phyloP scores from a whole-genome alignment of 306 rosid species.

The Quercus parvula region DNA sequence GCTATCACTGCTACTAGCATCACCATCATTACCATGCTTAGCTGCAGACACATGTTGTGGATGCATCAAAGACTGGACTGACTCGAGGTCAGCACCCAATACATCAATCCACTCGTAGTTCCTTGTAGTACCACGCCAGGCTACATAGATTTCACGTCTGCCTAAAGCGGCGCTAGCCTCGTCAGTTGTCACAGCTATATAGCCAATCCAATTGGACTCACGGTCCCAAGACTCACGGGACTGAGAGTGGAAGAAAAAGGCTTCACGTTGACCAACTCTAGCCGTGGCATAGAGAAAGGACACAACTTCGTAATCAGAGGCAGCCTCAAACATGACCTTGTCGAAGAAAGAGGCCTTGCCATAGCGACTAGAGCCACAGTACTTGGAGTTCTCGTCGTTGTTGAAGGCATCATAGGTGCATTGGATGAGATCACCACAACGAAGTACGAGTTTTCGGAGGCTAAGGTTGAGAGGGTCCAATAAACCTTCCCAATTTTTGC shows the following conservation, averaged over 20 bases:
- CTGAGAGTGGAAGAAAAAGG: conserved; percentile 46
- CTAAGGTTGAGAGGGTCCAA: conserved; percentile 47
- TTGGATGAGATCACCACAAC: conserved; percentile 59
- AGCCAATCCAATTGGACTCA: conserved; percentile 77
- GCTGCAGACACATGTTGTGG: neutral
- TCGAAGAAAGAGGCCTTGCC: conserved; percentile 53
- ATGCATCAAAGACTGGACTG: conserved; percentile 21
- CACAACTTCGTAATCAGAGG: conserved; percentile 31
- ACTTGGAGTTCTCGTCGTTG: conserved; percentile 58
- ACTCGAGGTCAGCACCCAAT: conserved; percentile 29
- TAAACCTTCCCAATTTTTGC: conserved; percentile 46
- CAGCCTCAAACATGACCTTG: conserved; percentile 47
- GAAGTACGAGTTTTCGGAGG: conserved; percentile 61
- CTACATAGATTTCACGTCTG: conserved; percentile 59
- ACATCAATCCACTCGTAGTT: conserved; percentile 53
- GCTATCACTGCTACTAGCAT: conserved; percentile 8
- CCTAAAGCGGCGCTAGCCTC: conserved; percentile 20
- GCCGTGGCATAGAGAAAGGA: conserved; percentile 73
- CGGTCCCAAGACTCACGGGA: conserved; percentile 71
- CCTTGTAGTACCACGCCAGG: conserved; percentile 67
- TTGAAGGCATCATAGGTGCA: conserved; percentile 72
- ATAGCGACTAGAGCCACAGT: conserved; percentile 63
- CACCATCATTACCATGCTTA: neutral
- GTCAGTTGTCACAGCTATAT: conserved; percentile 55
- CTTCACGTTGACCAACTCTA: conserved; percentile 47